These are phyloP conservation scores for Claviceps sp. DNA, from an alignment of 2,329 filamentous ascomycete genomes.

Conservation along the genomic window DNA sequence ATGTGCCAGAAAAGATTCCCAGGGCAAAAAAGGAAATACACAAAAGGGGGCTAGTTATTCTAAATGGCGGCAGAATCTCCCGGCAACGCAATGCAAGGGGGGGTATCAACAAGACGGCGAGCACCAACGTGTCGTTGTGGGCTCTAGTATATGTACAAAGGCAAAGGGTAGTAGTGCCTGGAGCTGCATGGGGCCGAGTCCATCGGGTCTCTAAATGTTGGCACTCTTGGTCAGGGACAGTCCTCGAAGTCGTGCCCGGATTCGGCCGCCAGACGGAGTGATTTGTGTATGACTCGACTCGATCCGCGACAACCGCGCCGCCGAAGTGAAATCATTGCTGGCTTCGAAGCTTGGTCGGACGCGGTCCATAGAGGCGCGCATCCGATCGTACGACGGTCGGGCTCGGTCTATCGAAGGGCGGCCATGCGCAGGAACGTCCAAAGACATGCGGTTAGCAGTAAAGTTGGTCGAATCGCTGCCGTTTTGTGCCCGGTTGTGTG, in stretches of 20 bases:
- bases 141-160: constrained; percentile 17
- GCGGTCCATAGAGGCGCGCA: constrained; percentile 77
- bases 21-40: background rate
- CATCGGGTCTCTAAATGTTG: constrained; percentile 20
- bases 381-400: constrained; percentile 76
- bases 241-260: constrained; percentile 27
- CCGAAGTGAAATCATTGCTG: constrained; percentile 83
- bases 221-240: constrained; percentile 29
- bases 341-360: constrained; percentile 74
- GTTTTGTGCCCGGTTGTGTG: constrained; percentile 72
- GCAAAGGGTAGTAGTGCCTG: constrained; percentile 2
- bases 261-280: constrained; percentile 10
- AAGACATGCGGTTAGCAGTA: constrained; percentile 51
- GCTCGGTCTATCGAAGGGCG: constrained; percentile 53
- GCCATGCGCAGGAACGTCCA: constrained; percentile 20
- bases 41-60: background rate
- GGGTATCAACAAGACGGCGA: background rate
- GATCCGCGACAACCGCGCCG: constrained; percentile 69
- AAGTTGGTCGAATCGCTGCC: constrained; percentile 92
- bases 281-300: constrained; percentile 53
- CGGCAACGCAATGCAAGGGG: background rate
- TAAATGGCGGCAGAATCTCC: background rate
- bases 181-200: constrained; percentile 5
- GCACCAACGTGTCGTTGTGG: background rate
- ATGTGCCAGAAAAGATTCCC: background rate